phyloP scores from a whole-genome alignment of 192 early-diverging fungal species.

The Entomortierella lignicola region DNA sequence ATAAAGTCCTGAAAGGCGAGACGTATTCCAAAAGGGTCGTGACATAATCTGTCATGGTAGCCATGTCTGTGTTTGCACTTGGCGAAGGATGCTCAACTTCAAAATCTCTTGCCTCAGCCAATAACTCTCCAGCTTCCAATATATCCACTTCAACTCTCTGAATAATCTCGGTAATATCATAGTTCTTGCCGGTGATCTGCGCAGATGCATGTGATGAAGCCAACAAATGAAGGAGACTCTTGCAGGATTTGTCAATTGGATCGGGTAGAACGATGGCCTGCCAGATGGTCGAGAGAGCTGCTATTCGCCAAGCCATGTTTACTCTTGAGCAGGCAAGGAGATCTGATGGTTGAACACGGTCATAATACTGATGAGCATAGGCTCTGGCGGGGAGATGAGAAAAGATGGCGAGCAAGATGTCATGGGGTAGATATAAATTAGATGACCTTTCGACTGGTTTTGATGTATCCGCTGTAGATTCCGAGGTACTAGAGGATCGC shows the following conservation, averaged over 20 bases:
- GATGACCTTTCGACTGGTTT: not conserved
- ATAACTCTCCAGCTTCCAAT: constrained; percentile 34
- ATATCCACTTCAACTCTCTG: constrained; percentile 48
- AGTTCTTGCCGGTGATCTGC: constrained; percentile 48
- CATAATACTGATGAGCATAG: constrained; percentile 49
- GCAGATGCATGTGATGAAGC: constrained; percentile 47
- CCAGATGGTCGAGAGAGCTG: constrained; percentile 47
- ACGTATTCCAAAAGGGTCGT: constrained; percentile 31
- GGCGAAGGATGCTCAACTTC: not conserved
- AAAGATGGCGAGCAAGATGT: constrained; percentile 50
- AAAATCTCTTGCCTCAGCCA: constrained; percentile 13
- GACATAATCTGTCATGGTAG: constrained; percentile 29
- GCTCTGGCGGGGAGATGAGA: constrained; percentile 36
- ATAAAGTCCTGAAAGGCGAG: constrained; percentile 47
- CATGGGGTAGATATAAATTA: constrained; percentile 29
- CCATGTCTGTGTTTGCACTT: not conserved
- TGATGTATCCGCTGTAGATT: not conserved
- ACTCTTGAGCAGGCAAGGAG: constrained; percentile 45
- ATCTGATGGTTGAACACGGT: constrained; percentile 39
- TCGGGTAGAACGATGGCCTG: constrained; percentile 43
- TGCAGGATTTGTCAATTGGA: constrained; percentile 43
- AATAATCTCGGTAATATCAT: constrained; percentile 48
- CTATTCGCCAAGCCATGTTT: constrained; percentile 52
- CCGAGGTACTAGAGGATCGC: not conserved
- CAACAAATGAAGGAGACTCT: constrained; percentile 31